Evolutionary conservation across 768 basidiomycete genomes (phyloP), one percentile per base, ranked within the genome.

Genomic region (Leucogyrophana mollusca): DNA sequence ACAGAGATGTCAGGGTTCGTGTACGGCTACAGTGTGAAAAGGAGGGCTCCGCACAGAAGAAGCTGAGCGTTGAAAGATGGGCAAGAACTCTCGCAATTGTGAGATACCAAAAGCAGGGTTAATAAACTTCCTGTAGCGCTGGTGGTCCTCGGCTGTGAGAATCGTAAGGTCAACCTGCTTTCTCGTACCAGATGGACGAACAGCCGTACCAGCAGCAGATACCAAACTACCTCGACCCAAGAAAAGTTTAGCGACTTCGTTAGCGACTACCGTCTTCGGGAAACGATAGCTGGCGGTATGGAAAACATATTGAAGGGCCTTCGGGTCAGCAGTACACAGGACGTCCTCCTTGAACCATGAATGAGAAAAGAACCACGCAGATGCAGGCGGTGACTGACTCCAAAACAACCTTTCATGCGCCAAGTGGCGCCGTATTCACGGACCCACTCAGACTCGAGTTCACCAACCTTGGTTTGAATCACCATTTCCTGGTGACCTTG

Each of bases 61-160:
- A 30, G 57, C 57, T 20, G 49, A 55, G 5, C 40, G 36, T 20
- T 56, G 56, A 38, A 68, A 68, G 9, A 59, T 43, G 17, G 54
- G 36, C 11, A 59, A 50, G 40, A 60, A 66, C 5, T 54, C 46
- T 23, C 56, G 49, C 21, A 64, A 40, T 41, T 65, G 59, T 0
- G 51, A 46, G 18, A 52, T 46, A 40, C 50, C 48, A 52, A 65
- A 65, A 9, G 58, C 64, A 9, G 62, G 56, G 18, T 56, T 55
- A 50, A 65, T 54, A n/a, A 64, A 48, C 45, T 58, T 66, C 16
- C 62, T 51, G 27, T 65, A 65, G 17, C 65, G 63, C 9, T 47
- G 46, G 44, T 65, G 64, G 17, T 49, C 49, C 21, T 43, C 37
- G 13, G 54, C 64, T 54, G 25, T 23, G 38, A 25, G n/a, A n/a